A percentile compares a stretch with the other conserved stretches of the same genome.
phyloP scores from a whole-genome alignment of 2,329 filamentous ascomycete species.

The Didymella lethalis region DNA sequence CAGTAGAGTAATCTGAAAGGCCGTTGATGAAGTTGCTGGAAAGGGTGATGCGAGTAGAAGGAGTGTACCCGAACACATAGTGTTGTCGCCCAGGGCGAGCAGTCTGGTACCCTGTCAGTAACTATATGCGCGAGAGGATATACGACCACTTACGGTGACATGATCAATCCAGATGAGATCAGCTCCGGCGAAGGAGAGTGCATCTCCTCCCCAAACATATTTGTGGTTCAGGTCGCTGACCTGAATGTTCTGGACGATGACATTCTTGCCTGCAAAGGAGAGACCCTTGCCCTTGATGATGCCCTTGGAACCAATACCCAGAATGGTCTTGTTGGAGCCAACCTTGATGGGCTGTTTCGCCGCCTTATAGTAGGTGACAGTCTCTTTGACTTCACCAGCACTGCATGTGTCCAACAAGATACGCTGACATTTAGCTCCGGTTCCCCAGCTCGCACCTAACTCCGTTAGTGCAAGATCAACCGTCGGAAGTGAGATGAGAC shows the following conservation, averaged over 20 bases:
- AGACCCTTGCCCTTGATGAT: conserved; percentile 54
- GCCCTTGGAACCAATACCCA: conserved; percentile 51
- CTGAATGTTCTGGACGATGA: conserved; percentile 52
- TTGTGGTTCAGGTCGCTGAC: conserved; percentile 49
- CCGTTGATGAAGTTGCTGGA: conserved; percentile 32
- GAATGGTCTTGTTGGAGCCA: conserved; percentile 51
- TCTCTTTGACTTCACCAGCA: conserved; percentile 14
- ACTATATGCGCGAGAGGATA: not conserved
- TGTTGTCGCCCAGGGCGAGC: conserved; percentile 24
- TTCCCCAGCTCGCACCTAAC: conserved; percentile 24
- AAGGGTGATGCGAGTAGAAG: conserved; percentile 25
- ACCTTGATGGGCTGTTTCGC: conserved; percentile 42
- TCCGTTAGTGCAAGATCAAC: not conserved
- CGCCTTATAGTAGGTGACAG: conserved; percentile 43
- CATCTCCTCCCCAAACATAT: conserved; percentile 51
- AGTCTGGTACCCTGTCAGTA: conserved; percentile 9
- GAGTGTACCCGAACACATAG: conserved; percentile 22
- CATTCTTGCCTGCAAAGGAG: conserved; percentile 44
- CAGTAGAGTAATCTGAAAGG: conserved; percentile 21
- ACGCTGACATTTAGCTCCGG: conserved; percentile 25
- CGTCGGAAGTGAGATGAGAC: not conserved
- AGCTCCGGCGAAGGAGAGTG: conserved; percentile 42
- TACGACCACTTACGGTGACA: conserved; percentile 17
- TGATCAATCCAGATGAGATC: conserved; percentile 48
- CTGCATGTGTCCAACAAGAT: conserved; percentile 31